These are phyloP conservation scores for Biscutella laevigata DNA, from an alignment of 441 rosid species.

Conservation along the genomic window DNA sequence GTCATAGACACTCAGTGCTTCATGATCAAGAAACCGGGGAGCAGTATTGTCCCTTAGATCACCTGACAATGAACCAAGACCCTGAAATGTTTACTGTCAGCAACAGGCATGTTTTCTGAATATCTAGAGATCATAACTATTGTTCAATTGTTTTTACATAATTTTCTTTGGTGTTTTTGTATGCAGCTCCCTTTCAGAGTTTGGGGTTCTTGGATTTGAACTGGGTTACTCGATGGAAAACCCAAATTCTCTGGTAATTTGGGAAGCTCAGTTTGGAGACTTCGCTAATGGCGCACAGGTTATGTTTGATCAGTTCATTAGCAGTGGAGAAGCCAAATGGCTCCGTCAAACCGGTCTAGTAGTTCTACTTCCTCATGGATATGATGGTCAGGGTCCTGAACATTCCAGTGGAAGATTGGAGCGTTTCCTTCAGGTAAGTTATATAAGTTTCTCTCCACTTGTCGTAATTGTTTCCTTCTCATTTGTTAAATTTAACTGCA, in stretches of 20 bases:
- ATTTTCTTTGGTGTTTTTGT: not conserved
- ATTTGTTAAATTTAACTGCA: slow-evolving; percentile 19
- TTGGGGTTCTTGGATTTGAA: slow-evolving; percentile 93
- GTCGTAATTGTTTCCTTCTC: not conserved
- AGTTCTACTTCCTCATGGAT: slow-evolving; percentile 88
- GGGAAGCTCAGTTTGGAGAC: slow-evolving; percentile 99
- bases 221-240: slow-evolving; percentile 92
- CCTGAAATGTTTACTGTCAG: slow-evolving; percentile 97
- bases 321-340: slow-evolving; percentile 95
- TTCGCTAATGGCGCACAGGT: slow-evolving; percentile 92
- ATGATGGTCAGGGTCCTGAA: slow-evolving; percentile 98
- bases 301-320: slow-evolving; percentile 84
- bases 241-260: slow-evolving; percentile 69
- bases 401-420: slow-evolving; percentile 94
- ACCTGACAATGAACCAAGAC: slow-evolving; percentile 64
- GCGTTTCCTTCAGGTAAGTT: slow-evolving; percentile 78
- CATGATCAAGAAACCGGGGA: slow-evolving; percentile 88
- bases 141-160: not conserved
- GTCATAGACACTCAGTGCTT: slow-evolving; percentile 80
- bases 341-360: slow-evolving; percentile 87
- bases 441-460: not conserved
- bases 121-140: not conserved
- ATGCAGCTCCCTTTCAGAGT: slow-evolving; percentile 85
- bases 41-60: slow-evolving; percentile 77
- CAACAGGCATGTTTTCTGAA: slow-evolving; percentile 49